Base-by-base conservation (phyloP, 805 yeast species). In the Alloascoidea africana region DNA sequence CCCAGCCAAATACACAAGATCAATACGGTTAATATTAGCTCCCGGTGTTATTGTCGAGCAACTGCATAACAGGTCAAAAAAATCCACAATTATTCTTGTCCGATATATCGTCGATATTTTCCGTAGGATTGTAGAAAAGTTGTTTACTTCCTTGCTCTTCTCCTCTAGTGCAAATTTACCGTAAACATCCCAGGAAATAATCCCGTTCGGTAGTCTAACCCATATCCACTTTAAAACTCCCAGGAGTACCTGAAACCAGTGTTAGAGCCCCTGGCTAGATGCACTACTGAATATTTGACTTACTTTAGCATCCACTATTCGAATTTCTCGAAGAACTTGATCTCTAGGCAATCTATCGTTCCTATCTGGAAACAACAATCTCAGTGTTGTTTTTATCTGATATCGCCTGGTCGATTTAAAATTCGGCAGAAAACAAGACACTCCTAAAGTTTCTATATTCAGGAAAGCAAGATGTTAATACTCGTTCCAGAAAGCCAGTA, bases 151-250 rank as follows among this genome's bases (percentile, higher is more conserved):
- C 5, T 8, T 14, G n/a, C 8, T 5, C 8, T 18, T 16, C 14
- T 34, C 36, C 16, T 8, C 6, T 8, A 16, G 32, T 6, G 18
- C 13, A 34, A 8, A 34, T 18, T 18, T 16, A 34, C 18, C 13
- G 17, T 34, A 34, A 34, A 18, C 8, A 5, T 34, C 13, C 36
- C 36, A 34, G 11, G 36, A 5, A 11, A 34, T 34, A 11, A 34
- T 18, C 11, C 36, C 36, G n/a, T 18, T 16, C n/a, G 18, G 17
- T 6, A 34, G 5, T 16, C 36, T 16, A 11, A n/a, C 18, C 36
- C 36, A 34, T 11, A 34, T 8, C 36, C 36, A 34, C 18, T 17
- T 16, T 14, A 34, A 18, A 34, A n/a, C 18, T 5, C 36, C 36
- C 17, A 34, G 14, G 11, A 34, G 36, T 8, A 23, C 30, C 8